Evolutionary conservation across 169 alveolate genomes (phyloP).

Genomic region (Babesia sp.): DNA sequence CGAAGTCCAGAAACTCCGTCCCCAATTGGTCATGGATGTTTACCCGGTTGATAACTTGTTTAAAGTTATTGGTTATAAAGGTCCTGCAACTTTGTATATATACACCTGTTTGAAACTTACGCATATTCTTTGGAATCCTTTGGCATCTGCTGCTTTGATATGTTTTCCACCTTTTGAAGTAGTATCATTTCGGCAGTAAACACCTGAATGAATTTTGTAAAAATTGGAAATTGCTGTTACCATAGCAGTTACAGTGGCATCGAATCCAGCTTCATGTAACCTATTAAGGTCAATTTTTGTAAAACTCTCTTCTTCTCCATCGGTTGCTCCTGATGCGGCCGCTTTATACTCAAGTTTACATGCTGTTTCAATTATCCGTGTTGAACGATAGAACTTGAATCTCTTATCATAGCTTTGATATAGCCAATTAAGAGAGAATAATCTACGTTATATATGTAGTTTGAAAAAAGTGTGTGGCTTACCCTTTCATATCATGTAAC

Average conservation of each 20-base stretch:
- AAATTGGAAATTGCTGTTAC: constrained; percentile 25
- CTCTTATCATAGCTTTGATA: not conserved
- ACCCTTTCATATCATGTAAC: not conserved
- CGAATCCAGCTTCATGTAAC: constrained; percentile 77
- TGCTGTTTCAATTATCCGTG: not conserved
- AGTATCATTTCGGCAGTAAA: constrained; percentile 40
- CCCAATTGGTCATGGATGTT: constrained; percentile 52
- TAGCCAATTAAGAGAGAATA: not conserved
- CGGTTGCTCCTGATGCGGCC: not conserved
- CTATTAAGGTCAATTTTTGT: constrained; percentile 10
- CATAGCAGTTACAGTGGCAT: constrained; percentile 73
- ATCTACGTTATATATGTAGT: not conserved
- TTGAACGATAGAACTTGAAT: not conserved
- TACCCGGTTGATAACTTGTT: constrained; percentile 31
- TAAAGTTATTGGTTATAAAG: constrained; percentile 6
- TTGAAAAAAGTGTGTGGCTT: not conserved
- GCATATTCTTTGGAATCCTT: not conserved
- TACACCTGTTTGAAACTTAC: not conserved
- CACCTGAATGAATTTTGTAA: constrained; percentile 15
- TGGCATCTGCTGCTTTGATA: not conserved
- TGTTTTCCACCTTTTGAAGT: not conserved
- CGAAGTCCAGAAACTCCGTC: too few relatives aligned
- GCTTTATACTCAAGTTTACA: constrained; percentile 32
- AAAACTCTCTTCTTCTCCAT: too few relatives aligned
- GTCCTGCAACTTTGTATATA: not conserved